These are phyloP conservation scores for Trichoderma asperelloides DNA, from an alignment of 495 filamentous ascomycete genomes.

Conservation along the genomic window DNA sequence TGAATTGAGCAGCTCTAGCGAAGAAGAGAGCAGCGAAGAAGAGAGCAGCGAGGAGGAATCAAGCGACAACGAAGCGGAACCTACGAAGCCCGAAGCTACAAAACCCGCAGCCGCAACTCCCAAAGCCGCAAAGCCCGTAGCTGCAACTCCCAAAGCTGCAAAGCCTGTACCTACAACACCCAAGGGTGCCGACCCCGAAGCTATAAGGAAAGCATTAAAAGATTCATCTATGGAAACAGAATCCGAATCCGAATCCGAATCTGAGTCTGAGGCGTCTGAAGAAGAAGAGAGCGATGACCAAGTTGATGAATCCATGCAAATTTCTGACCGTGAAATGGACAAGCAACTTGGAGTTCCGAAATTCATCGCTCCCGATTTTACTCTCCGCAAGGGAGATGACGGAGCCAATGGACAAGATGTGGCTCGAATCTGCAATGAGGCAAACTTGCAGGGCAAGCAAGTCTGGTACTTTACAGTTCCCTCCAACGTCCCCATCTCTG, in stretches of 20 bases:
- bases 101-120: background rate
- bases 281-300: background rate
- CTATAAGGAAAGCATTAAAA: too few species aligned
- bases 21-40: background rate
- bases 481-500: conserved; percentile 38
- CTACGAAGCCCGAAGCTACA: conserved; percentile 12
- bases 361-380: conserved; percentile 21
- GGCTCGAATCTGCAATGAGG: conserved; percentile 29
- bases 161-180: background rate
- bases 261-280: background rate
- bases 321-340: conserved; percentile 15
- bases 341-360: conserved; percentile 10
- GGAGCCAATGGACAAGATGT: conserved; percentile 27
- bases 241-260: conserved; percentile 16
- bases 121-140: conserved; percentile 10
- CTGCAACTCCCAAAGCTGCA: conserved; percentile 5
- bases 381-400: conserved; percentile 23
- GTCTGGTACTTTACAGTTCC: conserved; percentile 44
- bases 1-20: conserved; percentile 10
- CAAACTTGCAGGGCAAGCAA: conserved; percentile 39
- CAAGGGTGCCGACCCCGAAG: background rate
- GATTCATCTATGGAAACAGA: too few species aligned
- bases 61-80: background rate
- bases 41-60: conserved; percentile 5
- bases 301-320: conserved; percentile 6